Base-by-base conservation (phyloP, 2,329 filamentous ascomycete species). In the Ceratocystiopsis sp. region DNA sequence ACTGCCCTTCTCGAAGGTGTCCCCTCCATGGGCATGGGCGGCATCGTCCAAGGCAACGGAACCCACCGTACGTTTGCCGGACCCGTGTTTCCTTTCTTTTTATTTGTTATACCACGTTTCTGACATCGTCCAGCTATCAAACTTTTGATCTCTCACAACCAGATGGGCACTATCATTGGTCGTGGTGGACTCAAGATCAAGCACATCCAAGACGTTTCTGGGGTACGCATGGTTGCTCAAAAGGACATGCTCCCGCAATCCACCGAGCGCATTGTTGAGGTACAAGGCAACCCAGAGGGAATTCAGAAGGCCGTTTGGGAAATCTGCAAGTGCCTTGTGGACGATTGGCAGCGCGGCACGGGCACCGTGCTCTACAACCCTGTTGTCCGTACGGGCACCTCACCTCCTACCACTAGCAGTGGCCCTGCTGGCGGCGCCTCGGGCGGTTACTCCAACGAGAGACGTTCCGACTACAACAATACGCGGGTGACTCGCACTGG, bases 191-290 rank as follows among this genome's bases (percentile, higher is more conserved):
- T 95, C 52, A 98, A 96, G 71, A 98, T 98, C 71, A 98, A 98
- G 73, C 84, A 95, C 61, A 98, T 98, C 53, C 91, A 98, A 61
- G 91, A 98, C 61, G 80, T 78, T 29, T 96, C 91, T 6, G 87
- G 87, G 51, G 91, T 96, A 46, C 87, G 91, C 58, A 98, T 98
- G 91, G 87, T 98, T 40, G 91, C 91, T 36, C 91, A 98, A 64
- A 98, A 98, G 67, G 91, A 98, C 57, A 98, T 98, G 91, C 78
- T 98, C 9, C 91, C 91, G 34, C 91, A 98, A 62, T 98, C 91
- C 7, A 98, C 91, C 33, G 91, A 98, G 68, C 82, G 91, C 51
- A 87, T 98, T 54, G 91, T 98, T 51, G 91, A 98, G 60, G 81
- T 98, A 38, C 87, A 95, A 60, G 91, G 91, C 53, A 89, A 82